Conservation (phyloP, 2,329 filamentous ascomycete species). For the Phoma herbarum region DNA sequence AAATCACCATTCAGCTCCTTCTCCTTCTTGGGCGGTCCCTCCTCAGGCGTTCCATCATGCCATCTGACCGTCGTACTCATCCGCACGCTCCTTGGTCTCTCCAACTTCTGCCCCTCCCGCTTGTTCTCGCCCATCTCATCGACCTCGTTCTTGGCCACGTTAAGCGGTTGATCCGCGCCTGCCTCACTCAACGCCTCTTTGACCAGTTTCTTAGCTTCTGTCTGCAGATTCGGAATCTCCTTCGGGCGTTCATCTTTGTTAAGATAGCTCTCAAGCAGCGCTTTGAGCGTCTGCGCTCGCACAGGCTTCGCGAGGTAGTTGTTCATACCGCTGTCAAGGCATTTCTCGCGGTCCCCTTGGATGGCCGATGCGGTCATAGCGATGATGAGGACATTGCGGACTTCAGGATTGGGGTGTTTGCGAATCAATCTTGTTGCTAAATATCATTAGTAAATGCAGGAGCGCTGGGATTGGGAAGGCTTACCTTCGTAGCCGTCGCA, state of each 20-base stretch:
- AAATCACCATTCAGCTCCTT: background rate
- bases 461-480: no score
- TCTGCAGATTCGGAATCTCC: conserved; percentile 54
- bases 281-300: conserved; percentile 84
- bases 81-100: conserved; percentile 17
- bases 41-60: conserved; percentile 9
- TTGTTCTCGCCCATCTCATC: background rate
- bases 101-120: background rate
- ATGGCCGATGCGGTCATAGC: conserved; percentile 98
- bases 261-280: conserved; percentile 78
- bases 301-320: conserved; percentile 97
- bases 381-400: conserved; percentile 88
- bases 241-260: conserved; percentile 56
- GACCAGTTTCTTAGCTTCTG: conserved; percentile 57
- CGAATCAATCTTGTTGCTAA: conserved; percentile 81
- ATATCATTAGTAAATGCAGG: conserved; percentile 29
- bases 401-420: conserved; percentile 76
- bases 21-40: background rate
- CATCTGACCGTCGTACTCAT: conserved; percentile 17
- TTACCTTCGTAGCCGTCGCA: conserved; percentile 82
- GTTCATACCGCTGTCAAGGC: conserved; percentile 95
- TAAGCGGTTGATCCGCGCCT: conserved; percentile 11
- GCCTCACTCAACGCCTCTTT: conserved; percentile 42
- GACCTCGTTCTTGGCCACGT: conserved; percentile 5
- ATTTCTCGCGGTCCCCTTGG: conserved; percentile 93